These are phyloP conservation scores for Cicer chorassanicum DNA, from an alignment of 306 rosid genomes.

Conservation along the genomic window DNA sequence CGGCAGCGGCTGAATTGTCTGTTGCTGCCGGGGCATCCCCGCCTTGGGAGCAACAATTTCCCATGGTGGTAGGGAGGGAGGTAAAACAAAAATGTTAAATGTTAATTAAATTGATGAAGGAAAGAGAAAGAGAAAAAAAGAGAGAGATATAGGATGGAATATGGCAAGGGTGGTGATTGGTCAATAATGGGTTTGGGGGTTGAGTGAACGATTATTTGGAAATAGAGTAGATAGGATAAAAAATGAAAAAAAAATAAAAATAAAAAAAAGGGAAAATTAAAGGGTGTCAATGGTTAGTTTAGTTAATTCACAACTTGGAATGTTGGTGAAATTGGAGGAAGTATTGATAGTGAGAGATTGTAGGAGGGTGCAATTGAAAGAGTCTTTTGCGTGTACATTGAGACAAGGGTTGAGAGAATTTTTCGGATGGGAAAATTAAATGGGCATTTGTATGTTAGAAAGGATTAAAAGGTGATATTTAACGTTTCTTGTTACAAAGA, in stretches of 20 bases:
- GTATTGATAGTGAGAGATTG: conserved; percentile 71
- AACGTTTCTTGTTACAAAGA: not conserved
- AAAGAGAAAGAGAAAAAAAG: conserved; percentile 3
- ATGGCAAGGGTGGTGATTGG: conserved; percentile 48
- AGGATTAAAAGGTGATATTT: not conserved
- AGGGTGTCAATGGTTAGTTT: conserved; percentile 31
- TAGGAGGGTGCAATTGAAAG: conserved; percentile 59
- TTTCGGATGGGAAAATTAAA: conserved; percentile 43
- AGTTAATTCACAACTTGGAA: conserved; percentile 54
- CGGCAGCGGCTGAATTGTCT: not conserved
- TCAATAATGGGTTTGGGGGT: conserved; percentile 56
- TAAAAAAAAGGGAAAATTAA: not conserved
- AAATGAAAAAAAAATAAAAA: not conserved
- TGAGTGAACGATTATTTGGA: conserved; percentile 44
- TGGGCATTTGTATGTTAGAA: not conserved
- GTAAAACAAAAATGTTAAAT: not conserved
- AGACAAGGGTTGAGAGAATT: conserved; percentile 52
- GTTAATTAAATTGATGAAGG: not conserved
- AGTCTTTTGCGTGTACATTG: conserved; percentile 45
- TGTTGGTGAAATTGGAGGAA: conserved; percentile 49
- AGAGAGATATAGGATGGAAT: conserved; percentile 36
- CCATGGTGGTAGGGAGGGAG: conserved; percentile 66
- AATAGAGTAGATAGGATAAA: not conserved
- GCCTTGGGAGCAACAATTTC: conserved; percentile 90
- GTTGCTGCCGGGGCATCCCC: conserved; percentile 45